These are phyloP conservation scores for Solanum habrochaites DNA, from an alignment of 257 asterid genomes.

Conservation along the genomic window DNA sequence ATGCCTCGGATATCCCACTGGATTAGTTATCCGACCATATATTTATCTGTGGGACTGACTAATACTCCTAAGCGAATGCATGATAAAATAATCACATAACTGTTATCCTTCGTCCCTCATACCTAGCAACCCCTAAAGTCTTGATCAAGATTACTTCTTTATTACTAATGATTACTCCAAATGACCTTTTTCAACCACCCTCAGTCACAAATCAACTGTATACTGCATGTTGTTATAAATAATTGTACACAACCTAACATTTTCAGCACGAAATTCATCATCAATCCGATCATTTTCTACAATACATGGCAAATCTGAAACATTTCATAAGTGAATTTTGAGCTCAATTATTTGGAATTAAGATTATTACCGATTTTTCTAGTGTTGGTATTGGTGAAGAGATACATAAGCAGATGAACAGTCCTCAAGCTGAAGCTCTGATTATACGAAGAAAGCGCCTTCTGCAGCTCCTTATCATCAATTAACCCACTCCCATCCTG, in stretches of 20 bases:
- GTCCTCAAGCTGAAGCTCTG: conserved; percentile 87
- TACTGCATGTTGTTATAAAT: not conserved
- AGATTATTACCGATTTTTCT: conserved; percentile 59
- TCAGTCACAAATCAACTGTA: not conserved
- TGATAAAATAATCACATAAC: not conserved
- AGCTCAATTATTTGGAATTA: not conserved
- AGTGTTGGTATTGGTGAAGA: conserved; percentile 64
- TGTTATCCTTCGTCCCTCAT: not conserved
- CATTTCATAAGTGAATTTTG: not conserved
- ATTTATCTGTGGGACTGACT: not conserved
- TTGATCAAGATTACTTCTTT: not conserved
- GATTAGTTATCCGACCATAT: no score
- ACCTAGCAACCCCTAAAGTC: not conserved
- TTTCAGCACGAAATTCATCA: not conserved
- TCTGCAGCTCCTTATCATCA: conserved; percentile 90
- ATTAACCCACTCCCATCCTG: conserved; percentile 92
- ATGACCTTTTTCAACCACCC: not conserved
- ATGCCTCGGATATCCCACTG: not conserved
- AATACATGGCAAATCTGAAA: not conserved
- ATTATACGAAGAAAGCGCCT: conserved; percentile 63
- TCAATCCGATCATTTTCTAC: not conserved
- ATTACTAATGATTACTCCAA: not conserved
- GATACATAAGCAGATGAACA: conserved; percentile 87
- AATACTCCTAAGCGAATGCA: not conserved
- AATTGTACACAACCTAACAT: not conserved